Conservation (phyloP, 768 basidiomycete species). For the Boletus subparvulus region DNA sequence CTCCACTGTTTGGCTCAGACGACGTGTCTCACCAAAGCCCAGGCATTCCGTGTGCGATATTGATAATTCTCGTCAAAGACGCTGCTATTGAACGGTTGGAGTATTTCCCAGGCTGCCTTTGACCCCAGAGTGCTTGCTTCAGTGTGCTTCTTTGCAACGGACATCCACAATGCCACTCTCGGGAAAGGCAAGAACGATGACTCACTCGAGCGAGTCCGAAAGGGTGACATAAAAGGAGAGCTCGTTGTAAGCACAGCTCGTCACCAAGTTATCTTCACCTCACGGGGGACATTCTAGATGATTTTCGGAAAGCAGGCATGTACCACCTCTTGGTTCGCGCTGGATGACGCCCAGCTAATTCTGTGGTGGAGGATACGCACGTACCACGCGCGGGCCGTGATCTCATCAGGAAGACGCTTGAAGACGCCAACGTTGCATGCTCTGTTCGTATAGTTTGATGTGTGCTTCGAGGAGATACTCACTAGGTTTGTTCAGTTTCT, state of each 20-base stretch:
- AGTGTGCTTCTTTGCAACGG: conserved; percentile 95
- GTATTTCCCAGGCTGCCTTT: conserved; percentile 69
- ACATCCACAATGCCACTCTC: conserved; percentile 84
- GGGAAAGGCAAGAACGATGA: conserved; percentile 85
- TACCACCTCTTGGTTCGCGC: background rate
- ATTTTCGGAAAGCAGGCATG: conserved; percentile 92
- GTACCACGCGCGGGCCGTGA: conserved; percentile 86
- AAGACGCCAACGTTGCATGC: conserved; percentile 70
- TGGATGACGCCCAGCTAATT: background rate
- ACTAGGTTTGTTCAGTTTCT: conserved; percentile 57
- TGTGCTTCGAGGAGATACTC: background rate
- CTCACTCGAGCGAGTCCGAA: conserved; percentile 67
- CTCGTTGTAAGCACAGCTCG: conserved; percentile 57
- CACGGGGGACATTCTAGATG: conserved; percentile 52
- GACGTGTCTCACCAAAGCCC: conserved; percentile 2
- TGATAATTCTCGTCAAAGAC: background rate
- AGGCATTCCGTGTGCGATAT: conserved; percentile 52
- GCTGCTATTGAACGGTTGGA: background rate
- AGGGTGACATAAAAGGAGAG: conserved; percentile 85
- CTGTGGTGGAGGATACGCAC: conserved; percentile 72
- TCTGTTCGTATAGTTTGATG: conserved; percentile 53
- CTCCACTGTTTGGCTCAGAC: background rate
- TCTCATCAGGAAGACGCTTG: conserved; percentile 77
- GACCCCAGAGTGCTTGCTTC: conserved; percentile 78
- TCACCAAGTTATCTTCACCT: background rate